Base-by-base conservation (phyloP, 805 yeast species). In the Candida awuae region DNA sequence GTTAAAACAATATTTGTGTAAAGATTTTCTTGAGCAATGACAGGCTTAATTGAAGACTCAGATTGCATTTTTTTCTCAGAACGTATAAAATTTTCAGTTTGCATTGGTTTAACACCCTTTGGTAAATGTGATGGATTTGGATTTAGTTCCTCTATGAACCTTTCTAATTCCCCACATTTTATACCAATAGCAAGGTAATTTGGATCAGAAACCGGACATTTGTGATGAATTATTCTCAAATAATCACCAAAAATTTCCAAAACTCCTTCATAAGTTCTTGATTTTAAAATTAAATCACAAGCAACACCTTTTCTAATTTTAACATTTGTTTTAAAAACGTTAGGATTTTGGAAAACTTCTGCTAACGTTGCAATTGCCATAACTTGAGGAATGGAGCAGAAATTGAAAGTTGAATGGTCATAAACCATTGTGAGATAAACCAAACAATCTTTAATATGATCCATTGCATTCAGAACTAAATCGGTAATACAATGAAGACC, bases 341-440 rank as follows among this genome's bases (percentile, higher is more conserved):
- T 54, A 4, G 81, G 80, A 64, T 92, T 92, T 56, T 82, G 78
- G 71, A 82, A 88, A 25, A 92, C 82, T 37, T 80, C 67, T 17
- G 90, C 86, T 51, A 92, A 70, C 1, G 97, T 86, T 13, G 98
- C 97, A 59, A 92, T 83, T 27, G 97, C 96, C 98, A 92, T 92
- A 15, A 90, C 97, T 65, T 92, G 99, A 15, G 99, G 99, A 56
- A 92, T 92, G 9, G 97, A 85, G 66, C 97, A 88, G 67, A 92
- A 92, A 51, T 79, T 82, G 68, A 86, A 92, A 35, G 80, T 65
- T 1, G 95, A 76, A 44, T 81, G 84, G 56, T 92, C 98, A 43
- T 73, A 72, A 35, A 92, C 73, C 45, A 78, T 67, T 14, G 90
- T 73, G 41, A 92, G 68, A 58, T 84, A 92, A 37, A 72, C 71